These are phyloP conservation scores for Monosporascus ibericus DNA, from an alignment of 2,329 filamentous ascomycete genomes.

Conservation along the genomic window DNA sequence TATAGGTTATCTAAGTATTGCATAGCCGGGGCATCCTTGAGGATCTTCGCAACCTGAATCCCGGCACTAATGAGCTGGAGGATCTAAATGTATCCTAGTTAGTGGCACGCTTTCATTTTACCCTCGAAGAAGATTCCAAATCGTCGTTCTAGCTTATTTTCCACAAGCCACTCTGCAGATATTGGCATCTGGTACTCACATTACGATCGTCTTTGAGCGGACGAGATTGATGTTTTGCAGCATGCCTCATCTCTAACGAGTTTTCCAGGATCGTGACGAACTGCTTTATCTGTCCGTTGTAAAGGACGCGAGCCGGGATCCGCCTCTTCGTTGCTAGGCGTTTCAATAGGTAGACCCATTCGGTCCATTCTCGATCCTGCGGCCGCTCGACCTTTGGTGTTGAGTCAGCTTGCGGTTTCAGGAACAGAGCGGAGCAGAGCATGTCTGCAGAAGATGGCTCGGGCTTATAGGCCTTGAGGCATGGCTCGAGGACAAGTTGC, in stretches of 20 bases:
- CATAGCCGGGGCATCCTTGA: constrained; percentile 81
- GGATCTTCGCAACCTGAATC: constrained; percentile 79
- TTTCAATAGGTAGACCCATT: constrained; percentile 86
- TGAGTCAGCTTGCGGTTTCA: background rate
- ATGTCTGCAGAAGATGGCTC: background rate
- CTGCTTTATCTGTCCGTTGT: constrained; percentile 88
- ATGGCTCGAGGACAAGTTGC: background rate
- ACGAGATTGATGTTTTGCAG: constrained; percentile 75
- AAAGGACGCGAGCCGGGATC: constrained; percentile 76
- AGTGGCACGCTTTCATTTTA: background rate
- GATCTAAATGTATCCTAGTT: constrained; percentile 36
- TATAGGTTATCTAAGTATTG: constrained; percentile 76
- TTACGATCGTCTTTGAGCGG: constrained; percentile 85
- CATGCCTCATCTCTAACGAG: constrained; percentile 81
- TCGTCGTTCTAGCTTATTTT: too few species aligned
- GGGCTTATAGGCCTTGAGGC: constrained; percentile 13
- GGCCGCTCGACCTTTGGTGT: constrained; percentile 21
- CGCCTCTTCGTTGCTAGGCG: constrained; percentile 78
- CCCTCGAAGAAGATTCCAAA: background rate
- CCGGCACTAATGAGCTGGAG: constrained; percentile 82
- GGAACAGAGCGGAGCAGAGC: background rate
- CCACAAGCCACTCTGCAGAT: background rate
- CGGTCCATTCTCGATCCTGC: constrained; percentile 65
- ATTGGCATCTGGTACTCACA: background rate
- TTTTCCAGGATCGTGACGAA: constrained; percentile 85